Evolutionary conservation across 2,329 filamentous ascomycete genomes (phyloP).

Genomic region (Hypoxylon sp.): DNA sequence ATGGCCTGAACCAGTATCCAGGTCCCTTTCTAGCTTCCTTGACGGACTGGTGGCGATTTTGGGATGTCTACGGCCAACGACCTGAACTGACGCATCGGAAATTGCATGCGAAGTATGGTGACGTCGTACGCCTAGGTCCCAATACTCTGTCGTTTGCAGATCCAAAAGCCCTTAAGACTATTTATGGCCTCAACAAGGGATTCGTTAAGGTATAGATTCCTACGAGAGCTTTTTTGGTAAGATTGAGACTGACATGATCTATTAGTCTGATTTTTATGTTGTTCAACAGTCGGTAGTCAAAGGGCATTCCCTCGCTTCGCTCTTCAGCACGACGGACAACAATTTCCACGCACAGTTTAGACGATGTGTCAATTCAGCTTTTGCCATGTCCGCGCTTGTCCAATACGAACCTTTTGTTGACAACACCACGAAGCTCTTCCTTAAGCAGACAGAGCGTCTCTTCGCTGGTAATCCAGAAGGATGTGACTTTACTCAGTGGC

Average conservation of each 20-base stretch:
- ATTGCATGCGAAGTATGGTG: constrained; percentile 79
- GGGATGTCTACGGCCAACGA: constrained; percentile 74
- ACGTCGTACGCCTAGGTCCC: constrained; percentile 81
- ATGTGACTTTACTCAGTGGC: constrained; percentile 79
- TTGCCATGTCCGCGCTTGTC: constrained; percentile 82
- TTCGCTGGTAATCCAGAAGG: constrained; percentile 62
- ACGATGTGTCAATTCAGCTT: constrained; percentile 81
- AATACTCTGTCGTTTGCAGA: constrained; percentile 81
- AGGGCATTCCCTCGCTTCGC: constrained; percentile 76
- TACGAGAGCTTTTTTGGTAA: neutral
- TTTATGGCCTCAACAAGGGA: constrained; percentile 87
- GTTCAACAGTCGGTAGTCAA: constrained; percentile 81
- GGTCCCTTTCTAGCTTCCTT: constrained; percentile 77
- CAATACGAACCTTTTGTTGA: constrained; percentile 87
- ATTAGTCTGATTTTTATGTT: constrained; percentile 82
- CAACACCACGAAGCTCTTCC: constrained; percentile 79
- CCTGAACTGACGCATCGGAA: constrained; percentile 77
- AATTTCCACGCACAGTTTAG: constrained; percentile 82
- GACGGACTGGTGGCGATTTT: constrained; percentile 82
- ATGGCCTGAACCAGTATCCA: constrained; percentile 78
- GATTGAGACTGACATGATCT: constrained; percentile 30
- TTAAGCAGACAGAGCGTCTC: constrained; percentile 71
- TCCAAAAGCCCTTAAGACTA: constrained; percentile 79
- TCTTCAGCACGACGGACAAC: constrained; percentile 84
- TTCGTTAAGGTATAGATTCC: constrained; percentile 75